These are phyloP conservation scores for Botryosphaeria agaves DNA, from an alignment of 2,329 filamentous ascomycete genomes.

Conservation along the genomic window DNA sequence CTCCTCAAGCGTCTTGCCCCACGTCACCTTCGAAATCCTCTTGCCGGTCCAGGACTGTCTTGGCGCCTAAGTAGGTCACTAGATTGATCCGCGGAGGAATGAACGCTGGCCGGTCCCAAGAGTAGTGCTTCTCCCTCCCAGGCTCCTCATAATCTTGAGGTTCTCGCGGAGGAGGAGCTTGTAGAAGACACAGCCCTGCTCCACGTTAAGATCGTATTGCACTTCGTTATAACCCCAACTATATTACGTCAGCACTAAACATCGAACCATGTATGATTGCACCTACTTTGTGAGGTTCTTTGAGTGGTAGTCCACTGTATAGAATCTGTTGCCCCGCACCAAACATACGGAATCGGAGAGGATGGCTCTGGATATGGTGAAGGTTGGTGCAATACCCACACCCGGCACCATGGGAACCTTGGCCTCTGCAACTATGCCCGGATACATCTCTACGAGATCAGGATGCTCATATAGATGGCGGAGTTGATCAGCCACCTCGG, in stretches of 20 bases:
- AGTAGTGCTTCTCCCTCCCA: constrained; percentile 49
- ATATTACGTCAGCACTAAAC: neutral
- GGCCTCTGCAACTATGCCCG: constrained; percentile 59
- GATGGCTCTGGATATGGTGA: constrained; percentile 61
- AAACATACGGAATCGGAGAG: constrained; percentile 65
- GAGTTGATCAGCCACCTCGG: constrained; percentile 47
- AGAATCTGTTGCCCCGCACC: constrained; percentile 62
- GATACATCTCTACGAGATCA: constrained; percentile 66
- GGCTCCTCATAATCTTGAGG: constrained; percentile 50
- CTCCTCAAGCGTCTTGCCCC: constrained; percentile 44
- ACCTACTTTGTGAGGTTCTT: constrained; percentile 49
- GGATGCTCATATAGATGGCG: constrained; percentile 53
- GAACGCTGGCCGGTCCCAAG: constrained; percentile 43
- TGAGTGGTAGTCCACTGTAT: constrained; percentile 59
- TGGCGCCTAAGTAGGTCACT: constrained; percentile 42
- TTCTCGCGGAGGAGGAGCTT: constrained; percentile 70
- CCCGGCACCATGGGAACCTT: constrained; percentile 56
- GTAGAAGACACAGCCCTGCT: constrained; percentile 69
- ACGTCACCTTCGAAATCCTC: constrained; percentile 45
- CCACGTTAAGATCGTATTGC: constrained; percentile 52
- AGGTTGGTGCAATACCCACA: constrained; percentile 57
- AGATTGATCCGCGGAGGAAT: constrained; percentile 36
- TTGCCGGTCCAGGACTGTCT: constrained; percentile 42
- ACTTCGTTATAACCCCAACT: constrained; percentile 63
- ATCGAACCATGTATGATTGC: no score